Percentiles rank a stretch among this genome's conserved stretches.
These are phyloP conservation scores for Trichophyton verrucosum DNA, from an alignment of 2,329 filamentous ascomycete genomes.

Conservation along the genomic window DNA sequence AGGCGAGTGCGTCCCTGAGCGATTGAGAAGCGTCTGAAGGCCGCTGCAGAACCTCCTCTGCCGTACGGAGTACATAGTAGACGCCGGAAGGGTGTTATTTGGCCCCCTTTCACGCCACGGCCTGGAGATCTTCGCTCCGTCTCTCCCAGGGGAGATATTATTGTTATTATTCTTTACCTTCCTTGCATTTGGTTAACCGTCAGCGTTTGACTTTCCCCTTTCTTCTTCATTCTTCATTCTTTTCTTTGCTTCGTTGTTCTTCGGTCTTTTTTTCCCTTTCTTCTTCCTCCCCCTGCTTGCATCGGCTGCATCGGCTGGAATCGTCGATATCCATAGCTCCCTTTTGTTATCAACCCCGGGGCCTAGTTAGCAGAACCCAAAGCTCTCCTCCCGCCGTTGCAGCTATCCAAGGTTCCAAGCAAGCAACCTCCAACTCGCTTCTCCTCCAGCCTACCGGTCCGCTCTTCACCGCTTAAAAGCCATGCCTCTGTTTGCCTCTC, in stretches of 20 bases:
- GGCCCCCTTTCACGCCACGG: constrained; percentile 1
- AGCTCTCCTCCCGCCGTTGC: background rate
- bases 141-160: background rate
- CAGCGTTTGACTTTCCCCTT: background rate
- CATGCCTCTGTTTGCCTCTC: background rate
- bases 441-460: background rate
- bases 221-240: background rate
- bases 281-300: background rate
- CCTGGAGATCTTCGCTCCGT: background rate
- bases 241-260: background rate
- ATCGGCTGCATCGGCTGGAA: background rate
- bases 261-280: background rate
- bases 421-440: background rate
- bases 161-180: background rate
- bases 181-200: background rate
- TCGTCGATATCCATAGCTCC: background rate
- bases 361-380: background rate
- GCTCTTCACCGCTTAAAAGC: background rate
- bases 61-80: background rate
- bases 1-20: background rate
- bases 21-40: background rate
- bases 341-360: background rate
- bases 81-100: background rate
- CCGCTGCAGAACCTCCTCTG: background rate
- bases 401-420: background rate